Base-by-base conservation (phyloP, 2,329 filamentous ascomycete species). In the Fusarium tupiense region DNA sequence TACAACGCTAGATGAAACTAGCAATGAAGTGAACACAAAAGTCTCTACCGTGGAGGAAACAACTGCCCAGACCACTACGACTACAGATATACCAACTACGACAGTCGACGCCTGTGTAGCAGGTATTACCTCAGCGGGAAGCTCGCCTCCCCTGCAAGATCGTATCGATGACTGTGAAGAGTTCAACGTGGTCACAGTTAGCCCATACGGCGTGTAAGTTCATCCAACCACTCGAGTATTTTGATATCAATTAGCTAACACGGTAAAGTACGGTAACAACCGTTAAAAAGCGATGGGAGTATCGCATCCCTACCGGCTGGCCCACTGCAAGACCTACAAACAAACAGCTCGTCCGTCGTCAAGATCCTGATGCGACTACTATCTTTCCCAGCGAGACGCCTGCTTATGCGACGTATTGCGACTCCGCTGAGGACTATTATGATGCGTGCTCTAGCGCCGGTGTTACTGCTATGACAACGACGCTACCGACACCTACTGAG, bases 161-260 rank as follows among this genome's bases (percentile, higher is more conserved):
- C 46, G 46, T 6, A 17, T 49, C 7, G 10, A n/a, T 3, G 46
- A 49, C 20, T 31, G 46, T 3, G 26, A 49, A n/a, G 46, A 31
- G 3, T 31, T n/a, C 9, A 31, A 31, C 17, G 14, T 31, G 6
- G 26, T 17, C 13, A 49, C 46, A 8, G 46, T 49, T 0, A 49
- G 46, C 7, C 46, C 26, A 1, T 31, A 22, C 14, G n/a, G 6
- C 0, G 46, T 31, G 46, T 49, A 31, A 49, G 46, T 44, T 7
- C 6, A 10, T 7, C 2, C 2, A 22, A 2, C 12, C 38, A 13
- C 11, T 5, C 1, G 19, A 7, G 12, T 1, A 40, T 22, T 13
- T 22, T 0, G 8, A 13, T 8, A 22, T 8, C 8, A 3, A 9
- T 26, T 3, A 4, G 12, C 44, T 20, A 14, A 46, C 4, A 4